Evolutionary conservation across 1,284 basidiomycete genomes (phyloP), one percentile per base, ranked within the genome.

Genomic region (Ceratobasidium sp.): DNA sequence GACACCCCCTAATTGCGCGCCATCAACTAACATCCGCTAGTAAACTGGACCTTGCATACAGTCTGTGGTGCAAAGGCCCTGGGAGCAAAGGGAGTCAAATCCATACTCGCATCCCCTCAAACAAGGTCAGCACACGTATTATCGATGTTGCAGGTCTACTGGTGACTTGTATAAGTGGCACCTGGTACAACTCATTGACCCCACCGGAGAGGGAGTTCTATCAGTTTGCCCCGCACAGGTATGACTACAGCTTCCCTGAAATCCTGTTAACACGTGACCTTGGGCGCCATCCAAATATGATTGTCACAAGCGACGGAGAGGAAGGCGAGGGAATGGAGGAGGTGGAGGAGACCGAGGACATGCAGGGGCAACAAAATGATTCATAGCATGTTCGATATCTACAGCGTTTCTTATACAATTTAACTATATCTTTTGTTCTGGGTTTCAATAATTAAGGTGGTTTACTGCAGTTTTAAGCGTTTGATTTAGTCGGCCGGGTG

Each of bases 51-150:
- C 30, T 33, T 4, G n/a, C 18, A 21, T 21, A 25, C 33, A 58
- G 16, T 14, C 16, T 58, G n/a, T 58, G 30, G 30, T 25, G 7
- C 30, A 58, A 38, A n/a, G 54, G 54, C 30, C 54, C 54, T 12
- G 30, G 54, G 18, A 33, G 28, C 4, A 58, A 58, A n/a, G 54
- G 54, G n/a, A 58, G 54, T 38, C 54, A 58, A 30, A 30, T 58
- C 5, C 54, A 58, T 21, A 9, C 1, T 9, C 30, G 54, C 30
- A 21, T 21, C 16, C 54, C 54, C 1, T 58, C 54, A 16, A 30
- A 58, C 30, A 33, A 33, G 6, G 54, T 58, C 28, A 33, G 28
- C 54, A 33, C 25, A 8, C 25, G 30, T 5, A 6, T 16, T 7
- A 21, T 58, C 16, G 7, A 21, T 4, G 14, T 58, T 33, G 23